phyloP scores from a whole-genome alignment of 73 alveolate species.

The Stentor roeselii region DNA sequence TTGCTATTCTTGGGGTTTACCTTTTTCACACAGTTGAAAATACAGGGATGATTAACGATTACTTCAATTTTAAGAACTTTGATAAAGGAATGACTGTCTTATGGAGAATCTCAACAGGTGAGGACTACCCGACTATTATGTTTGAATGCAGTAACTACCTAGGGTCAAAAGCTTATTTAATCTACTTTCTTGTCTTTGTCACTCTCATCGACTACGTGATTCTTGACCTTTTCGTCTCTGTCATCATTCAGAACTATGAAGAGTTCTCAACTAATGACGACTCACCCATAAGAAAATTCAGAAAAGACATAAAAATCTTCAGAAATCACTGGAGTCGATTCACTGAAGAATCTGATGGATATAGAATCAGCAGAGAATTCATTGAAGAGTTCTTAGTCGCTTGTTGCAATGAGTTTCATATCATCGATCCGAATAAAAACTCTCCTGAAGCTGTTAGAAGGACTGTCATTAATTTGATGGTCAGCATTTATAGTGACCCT shows the following conservation, averaged over 20 bases:
- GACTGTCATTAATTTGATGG: neutral
- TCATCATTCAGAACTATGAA: conserved; percentile 62
- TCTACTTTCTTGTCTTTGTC: conserved; percentile 43
- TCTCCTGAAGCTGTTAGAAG: neutral
- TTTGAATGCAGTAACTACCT: conserved; percentile 73
- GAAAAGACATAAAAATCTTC: conserved; percentile 38
- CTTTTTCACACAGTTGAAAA: conserved; percentile 61
- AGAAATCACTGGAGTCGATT: conserved; percentile 43
- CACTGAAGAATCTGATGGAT: conserved; percentile 42
- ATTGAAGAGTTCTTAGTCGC: conserved; percentile 17
- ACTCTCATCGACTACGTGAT: conserved; percentile 37
- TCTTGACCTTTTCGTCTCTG: conserved; percentile 63
- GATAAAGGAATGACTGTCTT: conserved; percentile 62
- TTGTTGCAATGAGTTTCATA: conserved; percentile 33
- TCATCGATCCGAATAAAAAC: neutral
- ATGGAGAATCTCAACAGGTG: conserved; percentile 88
- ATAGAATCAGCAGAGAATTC: conserved; percentile 9
- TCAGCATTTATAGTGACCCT: conserved; percentile 28
- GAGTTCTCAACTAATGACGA: conserved; percentile 49
- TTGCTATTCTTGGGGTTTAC: conserved; percentile 88
- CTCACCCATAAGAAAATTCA: conserved; percentile 47
- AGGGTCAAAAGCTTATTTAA: conserved; percentile 76
- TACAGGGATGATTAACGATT: conserved; percentile 64
- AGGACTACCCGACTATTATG: conserved; percentile 70
- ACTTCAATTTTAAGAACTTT: conserved; percentile 73